A percentile compares a stretch with the other conserved stretches of the same genome.
phyloP scores from a whole-genome alignment of 371 early-diverging fungal genomes.

The Saksenaea vasiformis region DNA sequence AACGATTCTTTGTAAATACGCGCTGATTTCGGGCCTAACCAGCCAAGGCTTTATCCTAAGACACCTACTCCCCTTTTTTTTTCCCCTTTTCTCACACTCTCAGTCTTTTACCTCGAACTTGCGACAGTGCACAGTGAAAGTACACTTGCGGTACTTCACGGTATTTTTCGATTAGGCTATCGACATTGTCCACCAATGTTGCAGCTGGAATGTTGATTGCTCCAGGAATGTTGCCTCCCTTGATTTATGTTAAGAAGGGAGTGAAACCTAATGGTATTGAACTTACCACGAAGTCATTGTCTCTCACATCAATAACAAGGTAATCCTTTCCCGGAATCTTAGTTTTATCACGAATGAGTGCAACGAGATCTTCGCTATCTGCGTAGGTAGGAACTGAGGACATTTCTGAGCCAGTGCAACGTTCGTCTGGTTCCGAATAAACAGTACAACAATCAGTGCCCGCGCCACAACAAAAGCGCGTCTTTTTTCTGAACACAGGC shows the following conservation, averaged over 20 bases:
- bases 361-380: slow-evolving; percentile 62
- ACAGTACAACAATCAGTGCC: too few relatives aligned
- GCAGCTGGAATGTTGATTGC: slow-evolving; percentile 76
- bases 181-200: slow-evolving; percentile 53
- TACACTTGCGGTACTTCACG: slow-evolving; percentile 64
- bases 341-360: slow-evolving; percentile 54
- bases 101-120: slow-evolving; percentile 59
- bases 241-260: neutral
- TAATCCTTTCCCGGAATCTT: slow-evolving; percentile 69
- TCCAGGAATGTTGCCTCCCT: slow-evolving; percentile 86
- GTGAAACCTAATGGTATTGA: neutral
- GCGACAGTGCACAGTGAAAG: slow-evolving; percentile 88
- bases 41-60: neutral
- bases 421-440: too few relatives aligned
- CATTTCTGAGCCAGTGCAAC: slow-evolving; percentile 13
- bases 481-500: too few relatives aligned
- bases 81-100: neutral
- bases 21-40: slow-evolving; percentile 77
- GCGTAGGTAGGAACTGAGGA: slow-evolving; percentile 44
- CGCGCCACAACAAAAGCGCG: too few relatives aligned
- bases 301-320: slow-evolving; percentile 81
- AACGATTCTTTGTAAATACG: slow-evolving; percentile 68
- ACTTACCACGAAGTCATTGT: slow-evolving; percentile 68
- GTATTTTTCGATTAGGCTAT: slow-evolving; percentile 52
- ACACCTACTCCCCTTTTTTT: neutral